Evolutionary conservation across 2,329 filamentous ascomycete species (phyloP).

Genomic region (Laburnicola sp.): DNA sequence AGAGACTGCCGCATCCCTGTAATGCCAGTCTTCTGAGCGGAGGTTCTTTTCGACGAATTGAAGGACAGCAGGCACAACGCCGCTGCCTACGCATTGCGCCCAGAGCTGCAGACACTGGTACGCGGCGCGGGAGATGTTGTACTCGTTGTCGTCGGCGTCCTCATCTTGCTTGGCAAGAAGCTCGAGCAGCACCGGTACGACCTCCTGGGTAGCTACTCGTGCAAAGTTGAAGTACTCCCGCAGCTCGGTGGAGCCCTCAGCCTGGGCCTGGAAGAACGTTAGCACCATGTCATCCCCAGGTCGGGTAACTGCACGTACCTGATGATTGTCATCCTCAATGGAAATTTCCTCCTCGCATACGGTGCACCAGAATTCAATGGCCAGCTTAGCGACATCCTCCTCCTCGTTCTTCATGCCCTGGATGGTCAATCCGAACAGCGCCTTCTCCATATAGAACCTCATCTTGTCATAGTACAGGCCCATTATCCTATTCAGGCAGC

Average conservation of each 20-base stretch:
- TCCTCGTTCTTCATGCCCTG: constrained; percentile 98
- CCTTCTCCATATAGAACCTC: constrained; percentile 99
- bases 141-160: constrained; percentile 94
- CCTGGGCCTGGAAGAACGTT: constrained; percentile 51
- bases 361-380: constrained; percentile 99
- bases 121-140: constrained; percentile 91
- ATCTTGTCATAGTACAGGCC: constrained; percentile 98
- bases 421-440: constrained; percentile 93
- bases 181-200: constrained; percentile 85
- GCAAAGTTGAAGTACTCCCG: constrained; percentile 96
- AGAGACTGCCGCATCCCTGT: constrained; percentile 91
- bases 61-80: constrained; percentile 84
- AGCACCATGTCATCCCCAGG: constrained; percentile 24
- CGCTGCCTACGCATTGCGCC: constrained; percentile 83
- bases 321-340: constrained; percentile 94
- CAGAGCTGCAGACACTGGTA: constrained; percentile 98
- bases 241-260: constrained; percentile 78
- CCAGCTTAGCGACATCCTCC: constrained; percentile 96
- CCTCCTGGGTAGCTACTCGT: constrained; percentile 87
- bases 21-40: constrained; percentile 89
- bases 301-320: constrained; percentile 53
- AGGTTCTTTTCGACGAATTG: constrained; percentile 90
- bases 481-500: constrained; percentile 98
- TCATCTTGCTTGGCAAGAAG: constrained; percentile 97
- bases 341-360: constrained; percentile 98